phyloP scores from a whole-genome alignment of 2,329 filamentous ascomycete species.

The Colletotrichum truncatum region DNA sequence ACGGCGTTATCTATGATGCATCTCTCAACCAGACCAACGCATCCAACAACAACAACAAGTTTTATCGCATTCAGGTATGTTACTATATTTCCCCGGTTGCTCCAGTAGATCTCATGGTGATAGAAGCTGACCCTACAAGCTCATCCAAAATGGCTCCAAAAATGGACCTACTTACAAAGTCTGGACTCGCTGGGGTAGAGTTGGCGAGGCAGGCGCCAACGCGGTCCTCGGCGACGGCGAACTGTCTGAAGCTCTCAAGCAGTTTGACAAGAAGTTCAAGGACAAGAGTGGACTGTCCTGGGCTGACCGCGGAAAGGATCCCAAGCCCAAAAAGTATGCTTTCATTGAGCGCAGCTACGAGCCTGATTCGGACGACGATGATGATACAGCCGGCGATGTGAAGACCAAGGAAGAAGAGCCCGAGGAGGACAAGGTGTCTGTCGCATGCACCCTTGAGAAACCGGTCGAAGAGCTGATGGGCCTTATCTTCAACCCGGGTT shows the following conservation, averaged over 20 bases:
- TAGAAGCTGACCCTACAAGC: conserved; percentile 10
- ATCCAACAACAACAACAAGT: conserved; percentile 81
- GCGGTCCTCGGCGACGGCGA: conserved; percentile 51
- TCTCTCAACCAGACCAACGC: conserved; percentile 83
- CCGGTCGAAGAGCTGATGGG: conserved; percentile 76
- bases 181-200: conserved; percentile 86
- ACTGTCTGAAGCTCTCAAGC: conserved; percentile 52
- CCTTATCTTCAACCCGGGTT: conserved; percentile 83
- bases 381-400: conserved; percentile 23
- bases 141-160: conserved; percentile 25
- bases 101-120: neutral
- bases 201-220: conserved; percentile 67
- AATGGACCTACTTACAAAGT: conserved; percentile 54
- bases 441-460: conserved; percentile 65
- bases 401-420: conserved; percentile 41
- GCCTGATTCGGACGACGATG: conserved; percentile 66
- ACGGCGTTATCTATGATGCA: conserved; percentile 79
- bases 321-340: conserved; percentile 77
- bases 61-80: conserved; percentile 76
- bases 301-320: conserved; percentile 60
- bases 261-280: conserved; percentile 71
- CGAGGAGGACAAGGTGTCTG: conserved; percentile 38
- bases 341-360: conserved; percentile 85
- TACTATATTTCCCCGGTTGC: neutral
- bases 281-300: conserved; percentile 68